These are phyloP conservation scores for Insectozyma bohioensis DNA, from an alignment of 1,139 yeast species.

Conservation along the genomic window DNA sequence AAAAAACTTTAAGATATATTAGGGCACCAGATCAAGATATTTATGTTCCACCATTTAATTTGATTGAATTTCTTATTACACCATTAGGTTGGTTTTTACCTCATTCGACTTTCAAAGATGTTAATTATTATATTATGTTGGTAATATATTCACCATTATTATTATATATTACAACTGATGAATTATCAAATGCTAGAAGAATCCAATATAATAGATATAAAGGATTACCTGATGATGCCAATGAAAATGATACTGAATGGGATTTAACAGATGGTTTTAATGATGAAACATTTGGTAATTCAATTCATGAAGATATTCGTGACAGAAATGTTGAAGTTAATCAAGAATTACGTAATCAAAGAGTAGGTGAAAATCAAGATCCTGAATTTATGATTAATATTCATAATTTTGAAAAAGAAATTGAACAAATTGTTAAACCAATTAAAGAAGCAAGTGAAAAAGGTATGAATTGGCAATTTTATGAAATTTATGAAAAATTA, in stretches of 20 bases:
- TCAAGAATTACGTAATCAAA: slow-evolving; percentile 48
- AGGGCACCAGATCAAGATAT: slow-evolving; percentile 88
- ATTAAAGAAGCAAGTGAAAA: slow-evolving; percentile 51
- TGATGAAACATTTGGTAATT: slow-evolving; percentile 27
- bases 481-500: slow-evolving; percentile 51
- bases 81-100: slow-evolving; percentile 34
- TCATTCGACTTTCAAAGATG: slow-evolving; percentile 24
- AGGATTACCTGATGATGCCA: slow-evolving; percentile 75
- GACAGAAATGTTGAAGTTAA: slow-evolving; percentile 37
- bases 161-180: slow-evolving; percentile 59
- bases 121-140: slow-evolving; percentile 58
- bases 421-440: slow-evolving; percentile 54
- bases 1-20: slow-evolving; percentile 77
- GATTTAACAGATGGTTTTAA: slow-evolving; percentile 77
- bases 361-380: slow-evolving; percentile 67
- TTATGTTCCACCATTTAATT: slow-evolving; percentile 82
- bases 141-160: slow-evolving; percentile 69
- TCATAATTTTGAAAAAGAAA: slow-evolving; percentile 46
- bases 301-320: slow-evolving; percentile 31
- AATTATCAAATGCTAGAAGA: slow-evolving; percentile 64
- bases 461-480: slow-evolving; percentile 70
- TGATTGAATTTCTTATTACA: slow-evolving; percentile 56
- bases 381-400: slow-evolving; percentile 61
- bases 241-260: slow-evolving; percentile 79
- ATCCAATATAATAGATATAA: slow-evolving; percentile 69